phyloP scores from a whole-genome alignment of 805 yeast species.

The Metschnikowia amazonensis region DNA sequence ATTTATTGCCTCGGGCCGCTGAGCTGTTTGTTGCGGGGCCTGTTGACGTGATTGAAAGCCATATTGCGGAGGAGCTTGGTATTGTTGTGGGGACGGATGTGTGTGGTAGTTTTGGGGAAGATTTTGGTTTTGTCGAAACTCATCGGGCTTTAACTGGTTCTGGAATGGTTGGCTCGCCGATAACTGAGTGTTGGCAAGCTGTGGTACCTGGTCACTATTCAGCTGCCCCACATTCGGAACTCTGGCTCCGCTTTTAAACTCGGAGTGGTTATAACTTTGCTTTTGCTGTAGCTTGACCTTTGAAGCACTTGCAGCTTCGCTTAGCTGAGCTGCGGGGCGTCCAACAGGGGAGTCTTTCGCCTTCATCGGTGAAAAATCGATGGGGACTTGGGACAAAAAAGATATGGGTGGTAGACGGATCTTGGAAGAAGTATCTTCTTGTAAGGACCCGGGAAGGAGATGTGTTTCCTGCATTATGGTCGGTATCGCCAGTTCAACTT shows the following conservation, averaged over 20 bases:
- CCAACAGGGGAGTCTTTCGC: not conserved
- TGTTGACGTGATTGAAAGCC: not conserved
- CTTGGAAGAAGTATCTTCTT: not conserved
- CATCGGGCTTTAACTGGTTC: not conserved
- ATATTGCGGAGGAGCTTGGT: conserved; percentile 6
- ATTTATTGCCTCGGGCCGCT: not conserved
- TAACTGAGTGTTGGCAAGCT: not conserved
- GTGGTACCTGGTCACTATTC: not conserved
- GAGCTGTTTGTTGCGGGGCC: not conserved
- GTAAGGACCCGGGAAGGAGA: not conserved
- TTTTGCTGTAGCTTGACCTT: not conserved
- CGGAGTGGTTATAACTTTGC: not conserved
- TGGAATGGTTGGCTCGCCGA: not conserved
- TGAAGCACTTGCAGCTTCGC: not conserved
- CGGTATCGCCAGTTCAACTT: not conserved
- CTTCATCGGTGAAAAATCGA: not conserved
- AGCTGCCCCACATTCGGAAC: not conserved
- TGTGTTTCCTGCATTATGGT: not conserved
- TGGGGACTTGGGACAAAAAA: conserved; percentile 18
- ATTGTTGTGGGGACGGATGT: not conserved
- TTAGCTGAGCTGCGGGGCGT: not conserved
- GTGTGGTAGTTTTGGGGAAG: not conserved
- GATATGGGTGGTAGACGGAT: conserved; percentile 28
- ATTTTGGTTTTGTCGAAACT: not conserved
- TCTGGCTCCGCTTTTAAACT: not conserved